Base-by-base conservation (phyloP, 192 early-diverging fungal species). In the Mortierella antarctica region DNA sequence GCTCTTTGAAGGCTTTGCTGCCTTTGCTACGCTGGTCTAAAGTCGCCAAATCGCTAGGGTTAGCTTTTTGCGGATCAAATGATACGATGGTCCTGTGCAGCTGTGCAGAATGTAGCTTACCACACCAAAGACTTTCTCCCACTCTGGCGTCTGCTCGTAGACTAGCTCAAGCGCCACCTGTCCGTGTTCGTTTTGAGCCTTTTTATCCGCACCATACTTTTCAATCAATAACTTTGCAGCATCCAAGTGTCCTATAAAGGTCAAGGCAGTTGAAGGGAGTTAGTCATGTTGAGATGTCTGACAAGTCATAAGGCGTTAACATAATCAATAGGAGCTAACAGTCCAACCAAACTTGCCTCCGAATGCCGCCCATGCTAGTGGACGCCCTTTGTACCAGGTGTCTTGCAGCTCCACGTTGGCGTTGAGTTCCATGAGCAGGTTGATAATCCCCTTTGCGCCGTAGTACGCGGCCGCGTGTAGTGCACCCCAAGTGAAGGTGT, bases 321-420 rank as follows among this genome's bases (percentile, higher is more conserved):
- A 14, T 31, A 31, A 31, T 31, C 31, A 58, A 13, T 5, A 18
- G 39, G 11, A 12, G 15, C 0, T 39, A 9, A 63, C 14, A 23
- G 31, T 31, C 31, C 31, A 31, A 31, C 17, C 11, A 48, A 5
- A 51, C 55, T 70, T 73, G 75, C 86, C 88, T 40, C 91, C 94
- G 75, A 93, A 96, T 6, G 94, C 94, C 13, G 95, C 95, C 96
- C 96, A 98, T 0, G 92, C 94, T 15, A 98, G 83, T n/a, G 96
- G 92, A 42, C 91, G 89, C 5, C 91, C 94, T 15, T 84, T 81
- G 71, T 96, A 92, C 92, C 94, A 92, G 2, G 95, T 95, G 78
- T 98, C 96, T 12, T 91, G 78, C 0, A 94, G 67, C 69, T 97
- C 94, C 23, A 97, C 82, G 52, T 96, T 76, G 7, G 94, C 96